A percentile compares a stretch with the other conserved stretches of the same genome.
phyloP scores from a whole-genome alignment of 192 early-diverging fungal genomes.

The Backusella luteola region DNA sequence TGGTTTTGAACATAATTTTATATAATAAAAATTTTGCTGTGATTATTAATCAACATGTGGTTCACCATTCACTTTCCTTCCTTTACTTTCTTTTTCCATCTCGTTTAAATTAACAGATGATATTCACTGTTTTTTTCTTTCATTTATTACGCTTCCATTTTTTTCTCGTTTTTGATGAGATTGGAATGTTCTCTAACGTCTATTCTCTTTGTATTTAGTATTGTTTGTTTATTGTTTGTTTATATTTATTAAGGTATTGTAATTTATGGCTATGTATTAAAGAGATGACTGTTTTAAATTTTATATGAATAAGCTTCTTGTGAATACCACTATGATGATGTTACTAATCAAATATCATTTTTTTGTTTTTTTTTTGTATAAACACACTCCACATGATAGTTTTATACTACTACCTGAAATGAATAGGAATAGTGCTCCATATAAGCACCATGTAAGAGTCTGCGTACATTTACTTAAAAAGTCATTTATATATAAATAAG shows the following conservation, averaged over 20 bases:
- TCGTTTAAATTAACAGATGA: background rate
- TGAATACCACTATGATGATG: background rate
- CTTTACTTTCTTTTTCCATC: background rate
- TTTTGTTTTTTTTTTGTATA: too few relatives aligned
- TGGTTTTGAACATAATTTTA: slow-evolving; percentile 8
- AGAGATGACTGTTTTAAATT: background rate
- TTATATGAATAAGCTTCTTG: background rate
- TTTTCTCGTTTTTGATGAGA: background rate
- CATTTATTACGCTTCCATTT: background rate
- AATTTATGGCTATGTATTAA: background rate
- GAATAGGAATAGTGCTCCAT: too few relatives aligned
- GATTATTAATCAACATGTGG: slow-evolving; percentile 9
- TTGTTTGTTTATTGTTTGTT: background rate
- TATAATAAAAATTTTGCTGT: background rate
- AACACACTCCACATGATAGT: too few relatives aligned
- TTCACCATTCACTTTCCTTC: background rate
- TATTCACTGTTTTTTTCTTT: background rate
- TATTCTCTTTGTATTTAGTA: background rate
- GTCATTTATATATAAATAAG: background rate
- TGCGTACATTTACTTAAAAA: background rate
- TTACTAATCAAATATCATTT: background rate
- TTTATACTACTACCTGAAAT: too few relatives aligned
- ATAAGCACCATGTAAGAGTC: too few relatives aligned
- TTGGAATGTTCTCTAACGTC: background rate
- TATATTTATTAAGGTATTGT: background rate